These are phyloP conservation scores for Alternaria angustiovoidea DNA, from an alignment of 2,329 filamentous ascomycete genomes.

Conservation along the genomic window DNA sequence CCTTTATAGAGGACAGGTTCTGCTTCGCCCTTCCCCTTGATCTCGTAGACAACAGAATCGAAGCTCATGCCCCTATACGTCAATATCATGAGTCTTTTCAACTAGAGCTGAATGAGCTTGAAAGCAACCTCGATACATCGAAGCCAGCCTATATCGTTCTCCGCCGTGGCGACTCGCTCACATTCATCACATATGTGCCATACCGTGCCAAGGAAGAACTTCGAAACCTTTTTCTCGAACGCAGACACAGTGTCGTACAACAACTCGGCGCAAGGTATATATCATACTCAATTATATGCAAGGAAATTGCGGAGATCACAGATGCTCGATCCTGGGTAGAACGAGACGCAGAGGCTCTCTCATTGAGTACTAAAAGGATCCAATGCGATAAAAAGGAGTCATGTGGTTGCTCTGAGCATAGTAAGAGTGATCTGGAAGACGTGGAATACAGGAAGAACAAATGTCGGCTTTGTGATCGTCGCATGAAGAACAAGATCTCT, in stretches of 20 bases:
- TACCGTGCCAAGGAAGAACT: slow-evolving; percentile 20
- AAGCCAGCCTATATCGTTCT: slow-evolving; percentile 32
- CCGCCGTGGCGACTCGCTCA: slow-evolving; percentile 20
- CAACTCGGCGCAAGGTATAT: slow-evolving; percentile 27
- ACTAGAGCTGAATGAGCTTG: slow-evolving; percentile 25
- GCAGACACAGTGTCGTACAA: slow-evolving; percentile 20
- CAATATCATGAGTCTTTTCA: slow-evolving; percentile 16
- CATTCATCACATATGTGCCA: slow-evolving; percentile 36
- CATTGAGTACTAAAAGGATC: neutral
- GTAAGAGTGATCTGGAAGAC: neutral
- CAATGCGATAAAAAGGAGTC: neutral
- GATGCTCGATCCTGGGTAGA: slow-evolving; percentile 39
- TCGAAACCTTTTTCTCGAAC: slow-evolving; percentile 20
- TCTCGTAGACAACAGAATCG: neutral
- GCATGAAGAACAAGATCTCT: slow-evolving; percentile 42
- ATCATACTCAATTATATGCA: slow-evolving; percentile 32
- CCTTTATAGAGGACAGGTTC: neutral
- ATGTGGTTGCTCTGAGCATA: neutral
- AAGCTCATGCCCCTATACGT: neutral
- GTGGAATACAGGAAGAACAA: slow-evolving; percentile 33
- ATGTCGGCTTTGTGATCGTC: slow-evolving; percentile 42
- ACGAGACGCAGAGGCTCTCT: slow-evolving; percentile 17
- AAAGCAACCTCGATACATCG: slow-evolving; percentile 21
- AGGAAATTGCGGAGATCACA: slow-evolving; percentile 36
- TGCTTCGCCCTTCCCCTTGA: neutral